phyloP scores from a whole-genome alignment of 1,284 basidiomycete species.

The Puccinia novopanici region DNA sequence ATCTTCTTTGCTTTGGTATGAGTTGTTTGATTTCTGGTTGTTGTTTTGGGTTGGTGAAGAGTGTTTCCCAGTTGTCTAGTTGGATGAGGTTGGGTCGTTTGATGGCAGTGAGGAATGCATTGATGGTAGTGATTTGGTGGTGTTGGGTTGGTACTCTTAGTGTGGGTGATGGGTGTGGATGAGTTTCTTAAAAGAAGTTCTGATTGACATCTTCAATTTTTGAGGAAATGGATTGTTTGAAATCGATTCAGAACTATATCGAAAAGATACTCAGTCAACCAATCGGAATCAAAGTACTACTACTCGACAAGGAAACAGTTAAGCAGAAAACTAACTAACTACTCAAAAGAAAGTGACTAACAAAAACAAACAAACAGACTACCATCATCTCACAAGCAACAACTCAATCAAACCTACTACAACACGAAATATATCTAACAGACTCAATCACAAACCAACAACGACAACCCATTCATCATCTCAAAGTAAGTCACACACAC shows the following conservation, averaged over 20 bases:
- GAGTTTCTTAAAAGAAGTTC: not conserved
- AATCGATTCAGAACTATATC: slow-evolving; percentile 92
- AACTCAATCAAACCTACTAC: slow-evolving; percentile 89
- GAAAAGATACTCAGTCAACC: slow-evolving; percentile 83
- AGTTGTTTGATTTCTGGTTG: not conserved
- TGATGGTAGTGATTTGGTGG: slow-evolving; percentile 39
- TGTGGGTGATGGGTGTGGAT: not conserved
- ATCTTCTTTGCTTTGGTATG: slow-evolving; percentile 31
- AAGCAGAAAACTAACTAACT: slow-evolving; percentile 53
- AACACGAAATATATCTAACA: slow-evolving; percentile 95
- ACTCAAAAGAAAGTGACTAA: slow-evolving; percentile 1
- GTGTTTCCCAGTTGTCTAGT: slow-evolving; percentile 24
- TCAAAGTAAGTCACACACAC: slow-evolving; percentile 50
- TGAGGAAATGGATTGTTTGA: slow-evolving; percentile 81
- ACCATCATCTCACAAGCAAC: slow-evolving; percentile 93
- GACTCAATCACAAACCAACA: slow-evolving; percentile 87
- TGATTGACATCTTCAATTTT: too few relatives aligned
- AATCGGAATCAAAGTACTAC: slow-evolving; percentile 91
- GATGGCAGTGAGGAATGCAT: slow-evolving; percentile 26
- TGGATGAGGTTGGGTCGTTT: slow-evolving; percentile 4
- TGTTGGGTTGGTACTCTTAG: not conserved
- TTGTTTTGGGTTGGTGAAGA: not conserved
- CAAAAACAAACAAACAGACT: slow-evolving; percentile 67
- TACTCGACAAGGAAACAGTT: slow-evolving; percentile 92
- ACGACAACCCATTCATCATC: slow-evolving; percentile 59